phyloP scores from a whole-genome alignment of 371 early-diverging fungal species.

The Polyrhizophydium stewartii region DNA sequence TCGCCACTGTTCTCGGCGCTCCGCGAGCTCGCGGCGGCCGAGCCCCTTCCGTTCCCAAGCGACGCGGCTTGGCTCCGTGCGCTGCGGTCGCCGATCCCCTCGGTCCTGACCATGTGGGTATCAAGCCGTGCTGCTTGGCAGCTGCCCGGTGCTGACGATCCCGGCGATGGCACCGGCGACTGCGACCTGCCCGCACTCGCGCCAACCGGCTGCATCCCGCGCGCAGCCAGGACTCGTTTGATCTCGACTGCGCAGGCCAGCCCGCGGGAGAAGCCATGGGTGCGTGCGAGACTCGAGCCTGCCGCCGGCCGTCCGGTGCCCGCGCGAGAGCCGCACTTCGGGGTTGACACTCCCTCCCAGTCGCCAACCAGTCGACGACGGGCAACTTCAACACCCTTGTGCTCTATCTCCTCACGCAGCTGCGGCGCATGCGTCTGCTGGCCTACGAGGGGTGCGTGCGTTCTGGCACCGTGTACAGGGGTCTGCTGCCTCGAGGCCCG shows the following conservation, averaged over 20 bases:
- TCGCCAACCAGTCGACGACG: conserved; percentile 57
- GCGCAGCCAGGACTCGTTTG: conserved; percentile 64
- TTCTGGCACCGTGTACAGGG: no score
- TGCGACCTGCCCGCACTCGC: no score
- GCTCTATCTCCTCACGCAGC: conserved; percentile 53
- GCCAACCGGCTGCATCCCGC: neutral
- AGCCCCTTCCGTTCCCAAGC: neutral
- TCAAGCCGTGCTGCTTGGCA: no score
- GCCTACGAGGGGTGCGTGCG: conserved; percentile 59
- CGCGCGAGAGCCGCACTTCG: neutral
- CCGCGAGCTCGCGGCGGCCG: neutral
- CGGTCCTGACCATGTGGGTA: neutral
- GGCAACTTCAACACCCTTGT: conserved; percentile 65
- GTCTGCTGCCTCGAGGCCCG: neutral
- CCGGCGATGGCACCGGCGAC: no score
- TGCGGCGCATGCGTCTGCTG: conserved; percentile 45
- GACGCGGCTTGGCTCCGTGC: neutral
- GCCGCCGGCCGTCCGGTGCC: no score
- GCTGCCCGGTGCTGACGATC: no score
- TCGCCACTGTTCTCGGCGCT: neutral
- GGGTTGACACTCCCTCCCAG: no score
- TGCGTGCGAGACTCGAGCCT: conserved; percentile 15
- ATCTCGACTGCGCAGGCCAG: conserved; percentile 65
- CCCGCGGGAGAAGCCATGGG: conserved; percentile 61
- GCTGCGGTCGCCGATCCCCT: neutral